phyloP scores from a whole-genome alignment of 2,329 filamentous ascomycete genomes.

The Cercospora sp. region DNA sequence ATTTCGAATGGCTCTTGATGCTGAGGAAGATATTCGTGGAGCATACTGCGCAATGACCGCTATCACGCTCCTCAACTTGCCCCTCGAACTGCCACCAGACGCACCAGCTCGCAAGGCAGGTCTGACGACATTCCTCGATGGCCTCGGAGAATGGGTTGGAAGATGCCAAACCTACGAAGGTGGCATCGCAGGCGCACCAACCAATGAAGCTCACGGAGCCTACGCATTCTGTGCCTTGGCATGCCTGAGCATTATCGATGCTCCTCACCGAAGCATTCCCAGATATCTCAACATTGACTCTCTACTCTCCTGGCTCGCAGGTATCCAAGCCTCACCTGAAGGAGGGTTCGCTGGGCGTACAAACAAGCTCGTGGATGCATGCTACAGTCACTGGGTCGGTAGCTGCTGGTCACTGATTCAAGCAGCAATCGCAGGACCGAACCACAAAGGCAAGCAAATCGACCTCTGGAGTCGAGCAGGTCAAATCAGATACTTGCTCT shows the following conservation, averaged over 20 bases:
- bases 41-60: conserved; percentile 89
- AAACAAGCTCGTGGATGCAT: conserved; percentile 97
- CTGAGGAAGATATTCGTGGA: conserved; percentile 91
- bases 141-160: conserved; percentile 76
- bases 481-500: conserved; percentile 83
- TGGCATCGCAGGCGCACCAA: conserved; percentile 82
- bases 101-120: conserved; percentile 67
- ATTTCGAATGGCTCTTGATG: conserved; percentile 83
- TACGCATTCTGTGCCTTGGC: conserved; percentile 95
- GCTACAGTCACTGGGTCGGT: conserved; percentile 97
- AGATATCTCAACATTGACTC: conserved; percentile 75
- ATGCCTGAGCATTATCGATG: conserved; percentile 81
- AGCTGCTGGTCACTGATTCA: conserved; percentile 91
- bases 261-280: conserved; percentile 71
- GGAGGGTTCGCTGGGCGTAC: conserved; percentile 91
- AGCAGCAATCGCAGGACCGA: conserved; percentile 65
- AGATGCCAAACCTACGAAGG: conserved; percentile 95
- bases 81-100: conserved; percentile 72
- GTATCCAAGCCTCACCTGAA: conserved; percentile 85
- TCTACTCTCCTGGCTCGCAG: conserved; percentile 83
- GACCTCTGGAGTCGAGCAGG: conserved; percentile 78
- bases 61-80: conserved; percentile 79
- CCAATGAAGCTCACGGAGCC: conserved; percentile 89
- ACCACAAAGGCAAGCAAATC: conserved; percentile 34
- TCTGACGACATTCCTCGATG: conserved; percentile 66